Percentiles rank a stretch among this genome's conserved stretches.
These are phyloP conservation scores for Myriangium duriaei DNA, from an alignment of 2,329 filamentous ascomycete genomes.

Conservation along the genomic window DNA sequence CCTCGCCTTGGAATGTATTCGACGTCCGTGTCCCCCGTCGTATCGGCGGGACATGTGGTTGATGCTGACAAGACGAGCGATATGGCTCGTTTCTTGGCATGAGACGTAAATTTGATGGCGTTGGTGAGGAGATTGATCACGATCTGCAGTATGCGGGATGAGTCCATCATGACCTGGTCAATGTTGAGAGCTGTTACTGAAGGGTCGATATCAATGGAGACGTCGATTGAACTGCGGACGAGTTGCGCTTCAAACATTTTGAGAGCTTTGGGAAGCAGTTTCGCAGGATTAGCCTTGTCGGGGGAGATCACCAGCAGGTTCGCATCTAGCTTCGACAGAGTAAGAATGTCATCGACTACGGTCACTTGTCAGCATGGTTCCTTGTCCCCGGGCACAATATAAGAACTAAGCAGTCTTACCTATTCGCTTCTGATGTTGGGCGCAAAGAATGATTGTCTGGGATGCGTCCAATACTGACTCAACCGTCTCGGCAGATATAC, in stretches of 20 bases:
- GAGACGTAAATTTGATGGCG: slow-evolving; percentile 18
- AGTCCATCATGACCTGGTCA: slow-evolving; percentile 24
- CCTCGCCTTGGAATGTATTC: slow-evolving; percentile 12
- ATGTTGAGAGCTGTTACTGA: slow-evolving; percentile 21
- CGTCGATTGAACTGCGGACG: slow-evolving; percentile 21
- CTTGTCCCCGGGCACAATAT: too few species aligned
- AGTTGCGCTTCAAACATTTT: slow-evolving; percentile 28
- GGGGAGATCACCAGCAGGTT: slow-evolving; percentile 27
- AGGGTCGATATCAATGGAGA: slow-evolving; percentile 18
- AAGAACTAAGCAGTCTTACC: too few species aligned
- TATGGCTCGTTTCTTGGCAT: slow-evolving; percentile 8
- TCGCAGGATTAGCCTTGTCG: slow-evolving; percentile 23
- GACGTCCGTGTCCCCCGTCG: background rate
- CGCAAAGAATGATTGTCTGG: slow-evolving; percentile 20
- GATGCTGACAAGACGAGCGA: slow-evolving; percentile 1
- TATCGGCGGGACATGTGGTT: background rate
- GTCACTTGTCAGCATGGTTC: too few species aligned
- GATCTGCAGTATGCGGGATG: slow-evolving; percentile 27
- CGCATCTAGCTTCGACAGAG: slow-evolving; percentile 26
- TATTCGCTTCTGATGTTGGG: slow-evolving; percentile 26
- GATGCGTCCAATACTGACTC: slow-evolving; percentile 14
- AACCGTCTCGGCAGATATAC: slow-evolving; percentile 6
- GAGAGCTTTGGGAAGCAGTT: slow-evolving; percentile 24
- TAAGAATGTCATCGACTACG: slow-evolving; percentile 23
- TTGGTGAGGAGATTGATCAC: slow-evolving; percentile 22